A percentile compares a stretch with the other conserved stretches of the same genome.
Evolutionary conservation across 177 flowering plant species (phyloP).

Genomic region (Vitis hybrid): DNA sequence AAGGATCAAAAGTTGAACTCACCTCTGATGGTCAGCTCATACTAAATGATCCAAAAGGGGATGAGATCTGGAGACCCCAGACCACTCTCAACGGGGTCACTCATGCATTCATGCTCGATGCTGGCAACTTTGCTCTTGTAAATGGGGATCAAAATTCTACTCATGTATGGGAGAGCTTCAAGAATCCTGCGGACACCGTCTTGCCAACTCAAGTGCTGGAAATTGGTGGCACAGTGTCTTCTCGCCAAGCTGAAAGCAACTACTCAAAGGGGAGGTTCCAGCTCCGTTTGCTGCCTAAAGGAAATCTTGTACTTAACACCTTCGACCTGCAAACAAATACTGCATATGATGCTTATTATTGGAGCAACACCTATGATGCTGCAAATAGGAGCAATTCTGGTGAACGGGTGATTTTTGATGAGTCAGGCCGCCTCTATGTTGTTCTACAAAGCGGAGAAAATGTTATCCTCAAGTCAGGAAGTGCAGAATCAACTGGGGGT

Average conservation of each 20-base stretch:
- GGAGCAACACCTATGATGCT: background rate
- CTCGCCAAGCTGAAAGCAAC: slow-evolving; percentile 6
- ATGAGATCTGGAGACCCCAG: slow-evolving; percentile 11
- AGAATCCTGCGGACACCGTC: slow-evolving; percentile 21
- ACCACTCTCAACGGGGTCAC: background rate
- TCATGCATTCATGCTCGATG: slow-evolving; percentile 15
- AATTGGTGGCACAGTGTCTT: background rate
- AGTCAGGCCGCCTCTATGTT: slow-evolving; percentile 2
- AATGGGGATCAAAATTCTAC: background rate
- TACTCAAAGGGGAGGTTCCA: slow-evolving; percentile 8
- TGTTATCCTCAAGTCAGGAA: background rate
- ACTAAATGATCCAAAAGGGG: slow-evolving; percentile 9
- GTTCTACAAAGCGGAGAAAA: background rate
- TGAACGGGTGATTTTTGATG: background rate
- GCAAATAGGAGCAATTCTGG: background rate
- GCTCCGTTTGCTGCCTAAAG: background rate
- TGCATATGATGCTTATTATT: no score
- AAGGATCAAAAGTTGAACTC: slow-evolving; percentile 19
- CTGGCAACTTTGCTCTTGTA: slow-evolving; percentile 17
- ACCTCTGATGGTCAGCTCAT: slow-evolving; percentile 8
- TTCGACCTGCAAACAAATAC: no score
- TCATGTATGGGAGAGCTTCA: slow-evolving; percentile 23
- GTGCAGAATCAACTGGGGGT: background rate
- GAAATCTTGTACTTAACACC: no score
- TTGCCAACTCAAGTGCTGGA: slow-evolving; percentile 23